Conservation (phyloP, 2,329 filamentous ascomycete species). For the Curvularia verruculosa region DNA sequence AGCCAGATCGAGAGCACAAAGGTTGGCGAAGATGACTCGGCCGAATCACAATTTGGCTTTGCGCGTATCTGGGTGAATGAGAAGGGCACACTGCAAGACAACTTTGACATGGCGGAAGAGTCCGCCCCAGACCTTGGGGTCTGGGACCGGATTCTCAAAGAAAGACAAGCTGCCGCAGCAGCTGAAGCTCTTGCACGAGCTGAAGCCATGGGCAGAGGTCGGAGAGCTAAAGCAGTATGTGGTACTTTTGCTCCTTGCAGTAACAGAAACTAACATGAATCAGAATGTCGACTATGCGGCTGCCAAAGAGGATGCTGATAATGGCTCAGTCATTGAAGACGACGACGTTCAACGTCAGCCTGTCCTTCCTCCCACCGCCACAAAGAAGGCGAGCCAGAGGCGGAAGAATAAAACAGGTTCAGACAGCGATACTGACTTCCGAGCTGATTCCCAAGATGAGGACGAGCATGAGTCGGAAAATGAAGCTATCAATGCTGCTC, state of each 20-base stretch:
- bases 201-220: conserved; percentile 84
- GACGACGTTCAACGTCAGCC: conserved; percentile 26
- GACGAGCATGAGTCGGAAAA: conserved; percentile 24
- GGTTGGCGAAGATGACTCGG: conserved; percentile 66
- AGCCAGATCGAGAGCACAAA: conserved; percentile 77
- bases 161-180: conserved; percentile 80
- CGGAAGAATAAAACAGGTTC: conserved; percentile 43
- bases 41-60: conserved; percentile 84
- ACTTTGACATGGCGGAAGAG: conserved; percentile 61
- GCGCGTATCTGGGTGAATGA: conserved; percentile 93
- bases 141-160: conserved; percentile 88
- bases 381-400: conserved; percentile 38
- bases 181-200: conserved; percentile 69
- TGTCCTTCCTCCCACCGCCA: conserved; percentile 30
- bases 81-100: conserved; percentile 68
- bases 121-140: conserved; percentile 68
- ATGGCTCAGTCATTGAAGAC: conserved; percentile 19
- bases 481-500: conserved; percentile 13
- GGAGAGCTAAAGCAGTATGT: conserved; percentile 69
- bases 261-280: conserved; percentile 9
- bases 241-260: not conserved
- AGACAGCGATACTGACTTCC: conserved; percentile 59
- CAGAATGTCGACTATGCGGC: conserved; percentile 57
- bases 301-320: conserved; percentile 31
- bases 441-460: conserved; percentile 45